These are phyloP conservation scores for Colletotrichum musae DNA, from an alignment of 2,329 filamentous ascomycete species.

Conservation along the genomic window DNA sequence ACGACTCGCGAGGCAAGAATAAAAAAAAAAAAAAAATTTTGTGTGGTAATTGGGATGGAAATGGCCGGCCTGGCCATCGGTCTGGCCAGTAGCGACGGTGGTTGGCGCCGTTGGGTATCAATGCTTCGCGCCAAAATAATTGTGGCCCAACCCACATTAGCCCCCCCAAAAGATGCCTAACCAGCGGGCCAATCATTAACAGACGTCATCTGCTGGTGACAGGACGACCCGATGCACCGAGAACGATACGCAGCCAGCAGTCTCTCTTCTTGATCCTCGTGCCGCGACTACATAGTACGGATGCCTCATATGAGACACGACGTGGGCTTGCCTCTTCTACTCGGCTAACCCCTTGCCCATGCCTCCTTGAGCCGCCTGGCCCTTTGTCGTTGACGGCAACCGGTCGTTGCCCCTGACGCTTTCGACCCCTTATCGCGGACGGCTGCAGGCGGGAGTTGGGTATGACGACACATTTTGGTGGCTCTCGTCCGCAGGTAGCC, in stretches of 20 bases:
- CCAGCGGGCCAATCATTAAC: slow-evolving; percentile 34
- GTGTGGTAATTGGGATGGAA: too few species aligned
- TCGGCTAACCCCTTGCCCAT: not conserved
- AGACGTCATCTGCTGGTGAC: slow-evolving; percentile 33
- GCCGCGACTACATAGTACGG: not conserved
- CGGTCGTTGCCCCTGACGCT: slow-evolving; percentile 3
- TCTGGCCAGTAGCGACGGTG: slow-evolving; percentile 8
- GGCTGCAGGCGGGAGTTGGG: slow-evolving; percentile 26
- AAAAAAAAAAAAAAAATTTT: too few species aligned
- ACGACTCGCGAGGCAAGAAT: too few species aligned
- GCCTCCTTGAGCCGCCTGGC: not conserved
- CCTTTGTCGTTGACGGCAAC: not conserved
- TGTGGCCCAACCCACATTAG: slow-evolving; percentile 51
- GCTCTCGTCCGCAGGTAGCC: slow-evolving; percentile 21
- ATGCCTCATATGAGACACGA: not conserved
- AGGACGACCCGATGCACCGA: slow-evolving; percentile 23
- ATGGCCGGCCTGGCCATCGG: too few species aligned
- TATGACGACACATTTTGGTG: slow-evolving; percentile 37
- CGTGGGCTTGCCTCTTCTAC: not conserved
- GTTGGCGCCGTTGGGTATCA: slow-evolving; percentile 54
- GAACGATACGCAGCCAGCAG: slow-evolving; percentile 21
- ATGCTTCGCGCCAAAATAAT: slow-evolving; percentile 53
- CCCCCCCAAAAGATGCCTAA: slow-evolving; percentile 36
- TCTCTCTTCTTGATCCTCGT: not conserved
- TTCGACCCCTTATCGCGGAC: slow-evolving; percentile 12